Conservation (phyloP, 2,329 filamentous ascomycete species). For the Cladosporium sp. region DNA sequence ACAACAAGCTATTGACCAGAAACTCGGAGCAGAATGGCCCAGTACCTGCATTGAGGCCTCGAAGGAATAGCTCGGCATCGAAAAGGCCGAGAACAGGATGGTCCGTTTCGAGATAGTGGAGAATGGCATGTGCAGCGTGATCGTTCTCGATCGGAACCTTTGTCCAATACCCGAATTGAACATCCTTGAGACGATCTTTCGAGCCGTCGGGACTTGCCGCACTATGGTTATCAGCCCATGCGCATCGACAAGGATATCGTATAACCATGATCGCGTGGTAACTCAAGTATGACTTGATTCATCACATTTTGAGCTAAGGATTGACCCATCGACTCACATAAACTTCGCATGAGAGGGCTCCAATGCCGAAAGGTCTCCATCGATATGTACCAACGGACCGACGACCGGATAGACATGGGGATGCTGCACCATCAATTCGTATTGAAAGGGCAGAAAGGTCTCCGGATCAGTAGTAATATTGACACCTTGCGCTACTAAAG, state of each 20-base stretch:
- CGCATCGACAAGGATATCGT: too few relatives aligned
- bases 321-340: neutral
- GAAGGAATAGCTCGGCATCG: neutral
- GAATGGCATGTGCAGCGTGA: neutral
- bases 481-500: neutral
- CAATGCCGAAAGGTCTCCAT: neutral
- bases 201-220: neutral
- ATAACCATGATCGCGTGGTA: too few relatives aligned
- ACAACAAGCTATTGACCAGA: neutral
- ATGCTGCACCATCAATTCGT: conserved; percentile 6
- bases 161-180: neutral
- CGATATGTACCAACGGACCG: neutral
- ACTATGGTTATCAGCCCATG: too few relatives aligned
- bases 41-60: neutral
- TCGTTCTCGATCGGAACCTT: neutral
- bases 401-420: neutral
- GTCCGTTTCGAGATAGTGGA: neutral
- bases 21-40: neutral
- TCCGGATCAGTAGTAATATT: neutral
- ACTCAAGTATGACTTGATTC: too few relatives aligned
- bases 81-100: neutral
- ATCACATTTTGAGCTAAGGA: neutral
- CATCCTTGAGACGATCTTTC: neutral
- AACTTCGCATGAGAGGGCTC: neutral
- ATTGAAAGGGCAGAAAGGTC: neutral